A percentile compares a stretch with the other conserved stretches of the same genome.
Conservation (phyloP, 2,329 filamentous ascomycete genomes). For the Ophiostoma sp. region DNA sequence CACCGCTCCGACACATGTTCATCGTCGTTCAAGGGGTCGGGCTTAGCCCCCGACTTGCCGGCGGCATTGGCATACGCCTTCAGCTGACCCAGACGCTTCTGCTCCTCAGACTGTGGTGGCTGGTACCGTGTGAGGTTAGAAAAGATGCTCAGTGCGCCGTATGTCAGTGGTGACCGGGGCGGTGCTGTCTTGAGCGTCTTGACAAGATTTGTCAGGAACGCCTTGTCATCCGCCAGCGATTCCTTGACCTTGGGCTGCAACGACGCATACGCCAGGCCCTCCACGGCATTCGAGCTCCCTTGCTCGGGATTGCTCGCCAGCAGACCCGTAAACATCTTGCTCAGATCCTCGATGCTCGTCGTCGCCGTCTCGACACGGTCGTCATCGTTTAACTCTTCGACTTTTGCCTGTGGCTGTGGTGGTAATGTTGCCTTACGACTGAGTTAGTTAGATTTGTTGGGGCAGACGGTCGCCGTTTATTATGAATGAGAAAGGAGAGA, state of each 20-base stretch:
- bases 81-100: constrained; percentile 86
- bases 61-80: constrained; percentile 91
- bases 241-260: constrained; percentile 85
- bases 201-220: constrained; percentile 70
- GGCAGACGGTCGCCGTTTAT: no score
- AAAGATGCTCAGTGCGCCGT: constrained; percentile 83
- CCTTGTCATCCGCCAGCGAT: constrained; percentile 66
- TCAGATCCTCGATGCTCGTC: constrained; percentile 66
- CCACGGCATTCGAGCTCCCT: constrained; percentile 70
- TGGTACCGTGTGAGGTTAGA: constrained; percentile 81
- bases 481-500: not conserved
- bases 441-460: constrained; percentile 49
- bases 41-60: constrained; percentile 55
- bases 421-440: constrained; percentile 53
- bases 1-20: constrained; percentile 75
- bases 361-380: constrained; percentile 50
- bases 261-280: constrained; percentile 90
- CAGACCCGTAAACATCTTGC: constrained; percentile 65
- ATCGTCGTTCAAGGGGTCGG: constrained; percentile 73
- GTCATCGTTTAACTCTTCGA: constrained; percentile 38
- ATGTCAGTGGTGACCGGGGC: constrained; percentile 70
- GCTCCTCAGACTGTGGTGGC: constrained; percentile 78
- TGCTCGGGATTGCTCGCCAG: constrained; percentile 49
- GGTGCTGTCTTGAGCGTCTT: constrained; percentile 59
- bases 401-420: constrained; percentile 41